These are phyloP conservation scores for Flaveria robusta DNA, from an alignment of 129 eudicot genomes.

Conservation along the genomic window DNA sequence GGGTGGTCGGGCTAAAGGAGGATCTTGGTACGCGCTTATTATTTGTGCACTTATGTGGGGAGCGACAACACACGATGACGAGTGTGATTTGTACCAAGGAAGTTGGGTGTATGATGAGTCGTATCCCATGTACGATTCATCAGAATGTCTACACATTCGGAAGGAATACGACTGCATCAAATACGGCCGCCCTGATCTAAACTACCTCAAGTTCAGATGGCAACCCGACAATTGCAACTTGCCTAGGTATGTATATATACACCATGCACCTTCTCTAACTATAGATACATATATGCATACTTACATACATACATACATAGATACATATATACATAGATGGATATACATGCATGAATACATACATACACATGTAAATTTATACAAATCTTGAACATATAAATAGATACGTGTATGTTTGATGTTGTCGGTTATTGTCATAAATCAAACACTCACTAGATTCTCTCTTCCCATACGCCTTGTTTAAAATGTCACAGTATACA, in stretches of 20 bases:
- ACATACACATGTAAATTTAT: neutral
- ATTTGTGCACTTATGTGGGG: conserved; percentile 9
- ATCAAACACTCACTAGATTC: neutral
- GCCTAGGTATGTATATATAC: conserved; percentile 44
- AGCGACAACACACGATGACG: neutral
- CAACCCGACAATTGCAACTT: conserved; percentile 51
- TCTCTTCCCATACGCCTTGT: neutral
- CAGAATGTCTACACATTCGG: conserved; percentile 53
- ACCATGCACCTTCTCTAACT: neutral
- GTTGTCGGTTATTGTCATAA: neutral
- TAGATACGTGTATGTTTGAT: conserved; percentile 5
- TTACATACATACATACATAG: neutral
- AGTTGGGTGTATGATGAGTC: conserved; percentile 52
- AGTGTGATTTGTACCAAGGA: conserved; percentile 56
- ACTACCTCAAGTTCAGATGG: conserved; percentile 65
- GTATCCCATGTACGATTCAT: conserved; percentile 55
- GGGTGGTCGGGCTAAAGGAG: conserved; percentile 25
- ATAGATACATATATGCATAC: neutral
- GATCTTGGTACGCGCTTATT: conserved; percentile 25
- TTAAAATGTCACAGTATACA: neutral
- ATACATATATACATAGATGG: neutral
- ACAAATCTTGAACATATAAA: neutral
- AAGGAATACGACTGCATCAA: conserved; percentile 64
- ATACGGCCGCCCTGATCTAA: conserved; percentile 54
- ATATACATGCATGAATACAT: neutral